Percentiles rank a stretch among this genome's conserved stretches.
These are phyloP conservation scores for Erysimum cheiri DNA, from an alignment of 441 rosid species.

Conservation along the genomic window DNA sequence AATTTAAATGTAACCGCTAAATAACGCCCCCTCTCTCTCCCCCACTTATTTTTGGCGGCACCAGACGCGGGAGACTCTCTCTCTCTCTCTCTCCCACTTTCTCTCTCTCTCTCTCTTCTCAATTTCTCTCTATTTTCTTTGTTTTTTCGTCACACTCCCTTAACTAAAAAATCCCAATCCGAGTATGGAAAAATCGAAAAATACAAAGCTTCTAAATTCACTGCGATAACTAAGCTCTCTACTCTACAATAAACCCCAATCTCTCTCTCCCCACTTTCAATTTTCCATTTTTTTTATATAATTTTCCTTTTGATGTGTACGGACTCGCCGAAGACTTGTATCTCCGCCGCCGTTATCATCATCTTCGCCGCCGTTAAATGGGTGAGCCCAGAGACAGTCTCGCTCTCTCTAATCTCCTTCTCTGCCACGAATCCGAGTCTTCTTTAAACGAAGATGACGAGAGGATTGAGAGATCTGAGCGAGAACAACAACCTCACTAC, in stretches of 20 bases:
- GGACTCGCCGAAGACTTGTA: constrained; percentile 13
- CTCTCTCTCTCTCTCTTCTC: constrained; percentile 33
- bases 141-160: constrained; percentile 39
- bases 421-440: constrained; percentile 68
- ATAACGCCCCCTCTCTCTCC: constrained; percentile 54
- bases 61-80: constrained; percentile 61
- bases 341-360: neutral
- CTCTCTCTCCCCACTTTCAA: neutral
- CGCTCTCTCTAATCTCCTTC: constrained; percentile 60
- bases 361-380: constrained; percentile 20
- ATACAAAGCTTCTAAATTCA: constrained; percentile 47
- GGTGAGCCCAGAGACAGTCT: constrained; percentile 43
- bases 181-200: constrained; percentile 30
- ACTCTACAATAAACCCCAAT: constrained; percentile 23
- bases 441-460: constrained; percentile 44
- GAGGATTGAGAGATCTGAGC: constrained; percentile 34
- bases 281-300: constrained; percentile 30
- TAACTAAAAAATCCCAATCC: constrained; percentile 23
- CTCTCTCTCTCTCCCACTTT: constrained; percentile 33
- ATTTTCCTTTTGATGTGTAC: constrained; percentile 40
- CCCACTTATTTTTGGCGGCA: constrained; percentile 93
- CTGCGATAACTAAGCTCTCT: constrained; percentile 34
- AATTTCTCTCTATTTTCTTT: constrained; percentile 33
- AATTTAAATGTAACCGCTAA: constrained; percentile 55
- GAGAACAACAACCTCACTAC: constrained; percentile 10